phyloP scores from a whole-genome alignment of 176 grass and related monocot species.

The Puccinellia tenuiflora region DNA sequence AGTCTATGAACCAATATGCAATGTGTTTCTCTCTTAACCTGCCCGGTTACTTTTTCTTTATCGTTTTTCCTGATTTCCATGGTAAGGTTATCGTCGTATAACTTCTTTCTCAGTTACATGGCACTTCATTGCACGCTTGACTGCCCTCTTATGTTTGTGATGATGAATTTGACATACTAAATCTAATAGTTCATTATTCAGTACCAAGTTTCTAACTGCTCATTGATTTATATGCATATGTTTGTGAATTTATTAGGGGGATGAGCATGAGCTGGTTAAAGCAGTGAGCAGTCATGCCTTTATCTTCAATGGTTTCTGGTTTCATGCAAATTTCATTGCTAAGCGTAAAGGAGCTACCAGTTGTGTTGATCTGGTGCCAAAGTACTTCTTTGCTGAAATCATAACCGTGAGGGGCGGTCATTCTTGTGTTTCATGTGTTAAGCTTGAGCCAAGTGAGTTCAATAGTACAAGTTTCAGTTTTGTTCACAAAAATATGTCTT shows the following conservation, averaged over 20 bases:
- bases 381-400: not conserved
- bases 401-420: not conserved
- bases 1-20: not conserved
- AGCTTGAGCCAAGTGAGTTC: not conserved
- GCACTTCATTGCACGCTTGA: not conserved
- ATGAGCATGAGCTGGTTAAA: not conserved
- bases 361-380: not conserved
- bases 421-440: not conserved
- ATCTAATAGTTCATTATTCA: not conserved
- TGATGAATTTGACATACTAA: not conserved
- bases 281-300: not conserved
- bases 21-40: not conserved
- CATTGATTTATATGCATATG: not conserved
- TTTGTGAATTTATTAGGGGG: not conserved
- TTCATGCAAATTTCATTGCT: not conserved
- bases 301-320: not conserved
- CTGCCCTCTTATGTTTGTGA: not conserved
- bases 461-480: not conserved
- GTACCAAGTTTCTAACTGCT: not conserved
- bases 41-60: not conserved
- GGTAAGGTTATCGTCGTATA: not conserved
- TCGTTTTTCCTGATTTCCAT: not conserved
- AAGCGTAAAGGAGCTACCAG: not conserved
- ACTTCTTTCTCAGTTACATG: not conserved
- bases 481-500: not conserved